A percentile compares a stretch with the other conserved stretches of the same genome.
phyloP scores from a whole-genome alignment of 495 filamentous ascomycete genomes.

The Annulohypoxylon bovei region DNA sequence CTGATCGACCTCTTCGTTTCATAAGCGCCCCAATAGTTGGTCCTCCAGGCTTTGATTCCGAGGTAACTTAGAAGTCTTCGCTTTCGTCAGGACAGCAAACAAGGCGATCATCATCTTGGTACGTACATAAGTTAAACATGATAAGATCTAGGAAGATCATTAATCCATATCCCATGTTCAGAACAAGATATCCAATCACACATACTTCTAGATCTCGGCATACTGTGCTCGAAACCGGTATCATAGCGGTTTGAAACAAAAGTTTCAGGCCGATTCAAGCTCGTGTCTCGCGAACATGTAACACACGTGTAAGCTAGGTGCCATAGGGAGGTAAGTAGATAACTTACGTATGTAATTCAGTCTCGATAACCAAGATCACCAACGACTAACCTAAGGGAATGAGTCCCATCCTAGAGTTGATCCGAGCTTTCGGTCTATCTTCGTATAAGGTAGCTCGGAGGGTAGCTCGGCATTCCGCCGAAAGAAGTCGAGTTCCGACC shows the following conservation, averaged over 20 bases:
- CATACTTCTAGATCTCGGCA: not conserved
- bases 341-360: not conserved
- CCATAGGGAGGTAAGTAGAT: too few species aligned
- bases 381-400: not conserved
- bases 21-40: conserved; percentile 28
- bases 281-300: not conserved
- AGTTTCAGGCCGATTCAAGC: conserved; percentile 3
- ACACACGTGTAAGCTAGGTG: not conserved
- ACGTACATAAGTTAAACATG: not conserved
- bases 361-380: not conserved
- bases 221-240: conserved; percentile 5
- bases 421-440: not conserved
- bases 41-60: not conserved
- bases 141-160: not conserved
- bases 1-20: conserved; percentile 3
- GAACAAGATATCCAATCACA: not conserved
- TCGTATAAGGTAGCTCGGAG: not conserved
- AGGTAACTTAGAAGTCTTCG: not conserved
- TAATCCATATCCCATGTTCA: not conserved
- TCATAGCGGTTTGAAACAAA: conserved; percentile 10
- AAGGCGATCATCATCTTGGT: not conserved
- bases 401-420: not conserved
- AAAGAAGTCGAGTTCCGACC: not conserved
- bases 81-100: not conserved
- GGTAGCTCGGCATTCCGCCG: not conserved